These are phyloP conservation scores for Hyaloscypha bicolor DNA, from an alignment of 495 filamentous ascomycete species.

Conservation along the genomic window DNA sequence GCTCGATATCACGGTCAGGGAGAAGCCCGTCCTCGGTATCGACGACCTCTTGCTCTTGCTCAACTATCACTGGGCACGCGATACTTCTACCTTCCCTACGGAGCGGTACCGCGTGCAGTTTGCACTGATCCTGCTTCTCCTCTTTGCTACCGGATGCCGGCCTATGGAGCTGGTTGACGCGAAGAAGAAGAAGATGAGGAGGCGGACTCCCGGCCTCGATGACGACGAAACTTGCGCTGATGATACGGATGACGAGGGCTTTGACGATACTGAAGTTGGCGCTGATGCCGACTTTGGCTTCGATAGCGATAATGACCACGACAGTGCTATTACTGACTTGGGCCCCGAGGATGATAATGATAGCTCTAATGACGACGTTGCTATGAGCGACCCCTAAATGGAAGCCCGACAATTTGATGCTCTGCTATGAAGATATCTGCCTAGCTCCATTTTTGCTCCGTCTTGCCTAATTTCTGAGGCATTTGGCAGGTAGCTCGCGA, in stretches of 20 bases:
- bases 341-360: constrained; percentile 15
- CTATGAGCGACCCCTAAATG: constrained; percentile 11
- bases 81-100: no score
- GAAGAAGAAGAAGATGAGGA: constrained; percentile 18
- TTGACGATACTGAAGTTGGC: constrained; percentile 13
- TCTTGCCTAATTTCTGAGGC: no score
- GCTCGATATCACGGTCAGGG: no score
- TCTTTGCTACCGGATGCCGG: constrained; percentile 25
- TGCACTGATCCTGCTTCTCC: constrained; percentile 24
- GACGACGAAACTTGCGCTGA: constrained; percentile 11
- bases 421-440: no score
- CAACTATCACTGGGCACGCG: no score
- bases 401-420: constrained; percentile 50
- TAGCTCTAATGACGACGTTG: constrained; percentile 6
- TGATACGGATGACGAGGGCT: constrained; percentile 11
- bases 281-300: background rate
- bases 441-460: no score
- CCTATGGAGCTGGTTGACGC: constrained; percentile 27
- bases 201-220: constrained; percentile 1
- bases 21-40: no score
- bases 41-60: no score
- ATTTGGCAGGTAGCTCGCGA: no score
- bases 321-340: constrained; percentile 8
- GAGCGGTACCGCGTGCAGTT: no score
- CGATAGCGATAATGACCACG: background rate